Conservation (phyloP, 78 protist species). For the Polysphondylium violaceum region DNA sequence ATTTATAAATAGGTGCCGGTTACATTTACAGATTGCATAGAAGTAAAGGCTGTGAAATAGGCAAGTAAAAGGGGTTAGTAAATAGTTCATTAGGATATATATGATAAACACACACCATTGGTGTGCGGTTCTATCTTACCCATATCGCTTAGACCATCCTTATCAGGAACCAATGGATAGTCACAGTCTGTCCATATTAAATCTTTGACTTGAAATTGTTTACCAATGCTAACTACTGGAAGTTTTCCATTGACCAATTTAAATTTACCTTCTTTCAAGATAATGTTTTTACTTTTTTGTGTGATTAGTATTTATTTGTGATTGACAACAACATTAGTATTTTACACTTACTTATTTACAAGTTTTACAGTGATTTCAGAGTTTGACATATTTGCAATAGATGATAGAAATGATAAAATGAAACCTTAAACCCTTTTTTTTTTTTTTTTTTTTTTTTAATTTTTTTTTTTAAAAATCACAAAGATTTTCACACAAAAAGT, state of each 20-base stretch:
- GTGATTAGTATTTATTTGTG: background rate
- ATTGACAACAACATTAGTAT: background rate
- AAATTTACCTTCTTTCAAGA: constrained; percentile 19
- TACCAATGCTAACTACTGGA: constrained; percentile 13
- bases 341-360: background rate
- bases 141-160: constrained; percentile 17
- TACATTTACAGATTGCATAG: background rate
- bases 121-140: constrained; percentile 3
- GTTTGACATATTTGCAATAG: too few relatives aligned
- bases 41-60: background rate
- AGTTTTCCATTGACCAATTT: constrained; percentile 6
- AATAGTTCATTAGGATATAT: background rate
- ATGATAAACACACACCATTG: too few relatives aligned
- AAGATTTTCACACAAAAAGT: too few relatives aligned
- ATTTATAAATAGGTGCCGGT: background rate
- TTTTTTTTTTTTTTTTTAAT: too few relatives aligned
- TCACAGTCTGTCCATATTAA: constrained; percentile 49
- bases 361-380: background rate
- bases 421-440: too few relatives aligned
- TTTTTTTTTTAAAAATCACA: too few relatives aligned
- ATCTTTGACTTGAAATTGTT: constrained; percentile 57
- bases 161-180: background rate
- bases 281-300: background rate
- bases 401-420: too few relatives aligned
- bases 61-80: background rate